Evolutionary conservation across 2,329 filamentous ascomycete genomes (phyloP), one percentile per base, ranked within the genome.

Genomic region (Fusarium compactum): DNA sequence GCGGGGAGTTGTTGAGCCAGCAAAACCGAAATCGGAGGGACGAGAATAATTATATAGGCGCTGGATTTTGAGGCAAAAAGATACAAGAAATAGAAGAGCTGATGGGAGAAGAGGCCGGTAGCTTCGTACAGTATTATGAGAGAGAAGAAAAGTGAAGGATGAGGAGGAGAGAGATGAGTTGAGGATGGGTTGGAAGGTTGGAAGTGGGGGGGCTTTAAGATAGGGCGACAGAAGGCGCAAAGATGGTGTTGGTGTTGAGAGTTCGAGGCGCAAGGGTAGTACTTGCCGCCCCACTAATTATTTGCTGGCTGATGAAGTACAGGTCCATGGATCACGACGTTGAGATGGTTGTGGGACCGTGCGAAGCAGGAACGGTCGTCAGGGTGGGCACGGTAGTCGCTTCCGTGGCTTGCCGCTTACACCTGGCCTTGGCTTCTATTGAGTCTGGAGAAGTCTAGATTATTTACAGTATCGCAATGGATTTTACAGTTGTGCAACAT

Each of bases 241-340:
- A 38, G 51, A 60, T 60, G 61, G 43, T 54, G 62, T 60, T 71
- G 68, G 68, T 71, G 68, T 71, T 70, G 68, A 70, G 67, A 67
- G 68, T 45, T 55, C 20, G 24, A 55, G 46, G 65, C 18, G 59
- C 41, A 51, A 57, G 59, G 32, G 41, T 18, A 51, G 65, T 71
- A 71, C 69, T 38, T 68, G 7, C n/a, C 6, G 1, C 9, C 3
- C 12, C 11, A 24, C 58, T 20, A 15, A 32, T n/a, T 3, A 7
- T 32, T 55, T 6, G 50, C 30, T 1, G 14, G 14, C 0, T 8
- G 16, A 18, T 10, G 11, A 69, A 25, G 67, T 70, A 70, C 51
- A 51, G 3, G 6, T 11, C n/a, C 43, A 55, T 53, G 45, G 15
- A 44, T 29, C 63, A 58, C 66, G 62, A 52, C 54, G 63, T 69